Evolutionary conservation across 805 yeast genomes (phyloP), one percentile per base, ranked within the genome.

Genomic region (Schwanniomyces yamadae): DNA sequence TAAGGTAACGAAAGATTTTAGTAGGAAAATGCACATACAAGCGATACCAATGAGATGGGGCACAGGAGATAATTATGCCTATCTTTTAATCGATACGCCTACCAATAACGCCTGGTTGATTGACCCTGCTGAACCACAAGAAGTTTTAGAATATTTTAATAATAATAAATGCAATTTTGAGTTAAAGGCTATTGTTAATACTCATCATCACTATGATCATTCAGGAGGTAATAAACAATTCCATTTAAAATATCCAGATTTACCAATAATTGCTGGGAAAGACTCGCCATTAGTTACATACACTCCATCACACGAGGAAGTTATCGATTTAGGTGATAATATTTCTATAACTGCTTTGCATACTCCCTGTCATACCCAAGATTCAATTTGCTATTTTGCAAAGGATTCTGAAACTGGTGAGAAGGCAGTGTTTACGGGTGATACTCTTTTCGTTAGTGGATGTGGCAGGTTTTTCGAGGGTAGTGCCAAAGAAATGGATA

Each of bases 391-490:
- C 55, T 93, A 88, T 61, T 84, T 61, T 49, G 88, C 77, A 0
- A 66, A 67, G 31, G 98, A 91, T 55, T 48, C 57, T n/a, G 55
- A 59, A 23, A 77, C 89, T 1, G 73, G 70, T 22, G 78, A 88
- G 47, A 71, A 69, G 44, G 89, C 84, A 3, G 89, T 93, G 2
- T 88, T 93, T 63, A 87, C 97, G 0, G 99, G 99, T 9, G 99
- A 93, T 61, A 93, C 99, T 0, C 68, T 93, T 28, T 93, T 93
- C 63, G 84, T 77, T 29, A 86, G 91, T 28, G 99, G 99, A 2
- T 90, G 97, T 57, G 99, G 99, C 8, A 72, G 98, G 36, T 93
- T 93, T 62, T 93, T 93, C 55, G 99, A 93, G 63, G 99, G 99
- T 2, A 69, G 73, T 9, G 89, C 90, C 0, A 62, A 60, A 25